Evolutionary conservation across 2,329 filamentous ascomycete genomes (phyloP).

Genomic region (Xylariaceae sp.): DNA sequence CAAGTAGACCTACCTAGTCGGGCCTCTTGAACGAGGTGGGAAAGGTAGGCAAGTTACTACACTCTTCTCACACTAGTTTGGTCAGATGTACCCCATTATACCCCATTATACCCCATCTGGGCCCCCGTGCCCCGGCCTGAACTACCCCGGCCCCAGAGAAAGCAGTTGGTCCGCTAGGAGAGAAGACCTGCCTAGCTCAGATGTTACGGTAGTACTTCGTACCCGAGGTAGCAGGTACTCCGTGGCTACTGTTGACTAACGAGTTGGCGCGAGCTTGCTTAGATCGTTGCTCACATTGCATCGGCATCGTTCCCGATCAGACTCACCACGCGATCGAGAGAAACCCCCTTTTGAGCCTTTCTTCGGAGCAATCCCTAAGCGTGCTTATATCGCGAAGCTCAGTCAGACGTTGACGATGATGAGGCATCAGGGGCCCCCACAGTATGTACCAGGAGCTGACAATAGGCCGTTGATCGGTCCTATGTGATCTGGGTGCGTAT

Average conservation of each 20-base stretch:
- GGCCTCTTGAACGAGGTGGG: constrained; percentile 25
- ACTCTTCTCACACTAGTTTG: constrained; percentile 18
- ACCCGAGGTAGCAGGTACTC: neutral
- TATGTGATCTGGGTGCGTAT: neutral
- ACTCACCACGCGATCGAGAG: constrained; percentile 4
- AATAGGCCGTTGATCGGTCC: neutral
- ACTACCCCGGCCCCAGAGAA: constrained; percentile 11
- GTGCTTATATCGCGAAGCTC: constrained; percentile 3
- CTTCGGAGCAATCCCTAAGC: constrained; percentile 23
- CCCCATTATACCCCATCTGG: constrained; percentile 25
- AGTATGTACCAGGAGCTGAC: constrained; percentile 8
- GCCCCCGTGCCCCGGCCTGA: constrained; percentile 7
- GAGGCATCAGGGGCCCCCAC: constrained; percentile 21
- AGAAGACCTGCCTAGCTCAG: neutral
- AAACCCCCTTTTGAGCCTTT: constrained; percentile 12
- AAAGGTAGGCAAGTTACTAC: neutral
- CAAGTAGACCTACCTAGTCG: constrained; percentile 10
- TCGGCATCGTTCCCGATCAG: constrained; percentile 16
- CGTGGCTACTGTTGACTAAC: neutral
- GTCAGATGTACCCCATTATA: constrained; percentile 19
- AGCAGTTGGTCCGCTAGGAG: constrained; percentile 11
- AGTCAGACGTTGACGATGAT: constrained; percentile 4
- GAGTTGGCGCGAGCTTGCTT: constrained; percentile 4
- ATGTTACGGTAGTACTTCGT: neutral
- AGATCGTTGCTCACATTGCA: constrained; percentile 8